Evolutionary conservation across 129 eudicot species (phyloP).

Genomic region (Rutidosis leptorrhynchoides): DNA sequence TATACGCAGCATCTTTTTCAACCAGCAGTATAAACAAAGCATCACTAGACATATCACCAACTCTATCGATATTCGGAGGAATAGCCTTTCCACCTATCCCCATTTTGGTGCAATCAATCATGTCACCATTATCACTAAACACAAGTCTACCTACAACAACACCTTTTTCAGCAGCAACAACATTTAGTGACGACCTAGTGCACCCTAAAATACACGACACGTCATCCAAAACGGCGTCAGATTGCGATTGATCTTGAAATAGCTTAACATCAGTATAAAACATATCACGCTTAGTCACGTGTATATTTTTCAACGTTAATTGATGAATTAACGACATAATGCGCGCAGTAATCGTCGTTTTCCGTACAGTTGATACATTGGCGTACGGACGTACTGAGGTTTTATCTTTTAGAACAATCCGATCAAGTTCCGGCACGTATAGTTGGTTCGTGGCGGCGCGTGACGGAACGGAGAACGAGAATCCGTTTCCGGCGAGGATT

Average conservation of each 20-base stretch:
- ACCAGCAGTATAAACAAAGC: conserved; percentile 82
- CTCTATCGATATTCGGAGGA: conserved; percentile 90
- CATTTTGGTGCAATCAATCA: conserved; percentile 97
- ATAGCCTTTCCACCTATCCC: conserved; percentile 93
- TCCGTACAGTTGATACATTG: conserved; percentile 68
- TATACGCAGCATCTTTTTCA: conserved; percentile 94
- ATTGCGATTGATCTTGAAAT: conserved; percentile 81
- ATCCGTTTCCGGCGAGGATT: conserved; percentile 76
- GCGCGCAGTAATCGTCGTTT: conserved; percentile 79
- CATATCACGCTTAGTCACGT: conserved; percentile 89
- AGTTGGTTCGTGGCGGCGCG: conserved; percentile 88
- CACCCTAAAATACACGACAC: conserved; percentile 84
- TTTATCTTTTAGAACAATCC: conserved; percentile 82
- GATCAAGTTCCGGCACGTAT: conserved; percentile 91
- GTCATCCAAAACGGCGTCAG: conserved; percentile 82
- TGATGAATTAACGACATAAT: conserved; percentile 75
- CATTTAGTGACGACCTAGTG: conserved; percentile 77
- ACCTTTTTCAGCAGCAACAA: conserved; percentile 87
- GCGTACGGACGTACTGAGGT: conserved; percentile 67
- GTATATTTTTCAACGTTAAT: conserved; percentile 55
- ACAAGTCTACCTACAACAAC: conserved; percentile 84
- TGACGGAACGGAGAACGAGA: conserved; percentile 87
- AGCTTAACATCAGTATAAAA: conserved; percentile 95
- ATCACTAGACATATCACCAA: conserved; percentile 93
- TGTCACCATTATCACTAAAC: conserved; percentile 85